Base-by-base conservation (phyloP, 1,284 basidiomycete genomes). In the Ustilago tritici region DNA sequence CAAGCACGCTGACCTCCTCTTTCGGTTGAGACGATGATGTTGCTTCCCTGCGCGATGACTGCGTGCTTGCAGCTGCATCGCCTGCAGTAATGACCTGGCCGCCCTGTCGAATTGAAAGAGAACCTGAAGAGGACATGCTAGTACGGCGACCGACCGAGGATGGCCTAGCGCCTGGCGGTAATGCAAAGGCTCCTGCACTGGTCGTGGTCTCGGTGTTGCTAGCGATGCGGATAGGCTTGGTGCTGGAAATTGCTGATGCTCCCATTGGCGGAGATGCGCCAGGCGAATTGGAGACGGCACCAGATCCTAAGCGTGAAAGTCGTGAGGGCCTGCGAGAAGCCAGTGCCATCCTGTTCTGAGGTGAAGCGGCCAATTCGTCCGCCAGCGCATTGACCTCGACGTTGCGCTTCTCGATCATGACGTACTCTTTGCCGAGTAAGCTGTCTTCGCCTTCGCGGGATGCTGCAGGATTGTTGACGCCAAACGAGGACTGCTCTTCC, bases 341-440 rank as follows among this genome's bases (percentile, higher is more conserved):
- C 4, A 64, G 43, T 4, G 69, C 52, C 32, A 64, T 56, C 50
- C 66, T 65, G 49, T 47, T 69, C 60, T 70, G 74, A 5, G 76
- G 76, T 6, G 72, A 75, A 9, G 73, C 65, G n/a, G 76, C 76
- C 36, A 82, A 52, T 43, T 80, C 89, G 79, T 90, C 89, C 5
- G 89, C 89, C 12, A 90, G 81, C 10, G 88, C 88, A 64, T 90
- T 90, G 74, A 89, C 88, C 82, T 90, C 89, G 12, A 90, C 89
- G 2, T 88, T 89, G 38, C 88, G 85, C 84, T 90, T 90, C 83
- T 90, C 89, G 14, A 90, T 88, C 40, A 90, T 88, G 5, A 90
- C 89, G 76, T 90, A 90, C 58, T 90, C 89, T 34, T 82, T 82
- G 1, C 86, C 86, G 5, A 87, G 77, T n/a, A 86, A 77, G 58